Evolutionary conservation across 768 basidiomycete genomes (phyloP).

Genomic region (Leccinum obscurum): DNA sequence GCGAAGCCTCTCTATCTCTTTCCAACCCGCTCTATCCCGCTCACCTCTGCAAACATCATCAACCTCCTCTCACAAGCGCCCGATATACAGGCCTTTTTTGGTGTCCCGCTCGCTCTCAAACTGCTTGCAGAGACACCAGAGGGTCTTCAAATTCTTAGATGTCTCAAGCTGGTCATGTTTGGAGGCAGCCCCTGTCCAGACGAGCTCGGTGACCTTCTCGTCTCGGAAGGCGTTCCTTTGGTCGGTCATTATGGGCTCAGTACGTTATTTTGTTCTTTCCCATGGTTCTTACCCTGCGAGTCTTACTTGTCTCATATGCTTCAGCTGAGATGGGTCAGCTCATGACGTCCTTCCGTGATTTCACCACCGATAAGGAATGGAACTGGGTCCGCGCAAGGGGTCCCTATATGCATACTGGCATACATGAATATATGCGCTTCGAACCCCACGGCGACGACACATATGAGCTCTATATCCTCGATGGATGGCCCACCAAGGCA

Average conservation of each 20-base stretch:
- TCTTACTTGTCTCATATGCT: not conserved
- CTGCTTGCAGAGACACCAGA: constrained; percentile 49
- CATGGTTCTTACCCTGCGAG: not conserved
- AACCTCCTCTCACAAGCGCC: constrained; percentile 37
- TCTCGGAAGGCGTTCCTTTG: constrained; percentile 48
- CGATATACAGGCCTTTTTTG: constrained; percentile 34
- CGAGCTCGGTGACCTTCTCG: constrained; percentile 52
- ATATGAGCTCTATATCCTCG: constrained; percentile 49
- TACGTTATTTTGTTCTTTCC: constrained; percentile 27
- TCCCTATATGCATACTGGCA: constrained; percentile 14
- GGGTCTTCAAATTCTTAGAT: constrained; percentile 41
- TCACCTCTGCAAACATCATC: constrained; percentile 47
- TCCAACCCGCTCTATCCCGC: constrained; percentile 40
- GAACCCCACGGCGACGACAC: constrained; percentile 42
- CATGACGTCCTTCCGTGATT: constrained; percentile 50
- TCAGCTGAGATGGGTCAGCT: constrained; percentile 38
- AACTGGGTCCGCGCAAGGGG: constrained; percentile 47
- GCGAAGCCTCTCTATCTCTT: constrained; percentile 44
- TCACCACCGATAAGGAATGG: constrained; percentile 53
- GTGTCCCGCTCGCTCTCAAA: constrained; percentile 42
- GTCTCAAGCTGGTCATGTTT: constrained; percentile 50
- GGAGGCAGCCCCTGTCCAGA: constrained; percentile 55
- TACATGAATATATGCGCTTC: constrained; percentile 40
- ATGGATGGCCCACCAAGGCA: constrained; percentile 53
- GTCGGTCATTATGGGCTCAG: constrained; percentile 50